Conservation (phyloP, 2,329 filamentous ascomycete species). For the Aspergillus carbonarius region DNA sequence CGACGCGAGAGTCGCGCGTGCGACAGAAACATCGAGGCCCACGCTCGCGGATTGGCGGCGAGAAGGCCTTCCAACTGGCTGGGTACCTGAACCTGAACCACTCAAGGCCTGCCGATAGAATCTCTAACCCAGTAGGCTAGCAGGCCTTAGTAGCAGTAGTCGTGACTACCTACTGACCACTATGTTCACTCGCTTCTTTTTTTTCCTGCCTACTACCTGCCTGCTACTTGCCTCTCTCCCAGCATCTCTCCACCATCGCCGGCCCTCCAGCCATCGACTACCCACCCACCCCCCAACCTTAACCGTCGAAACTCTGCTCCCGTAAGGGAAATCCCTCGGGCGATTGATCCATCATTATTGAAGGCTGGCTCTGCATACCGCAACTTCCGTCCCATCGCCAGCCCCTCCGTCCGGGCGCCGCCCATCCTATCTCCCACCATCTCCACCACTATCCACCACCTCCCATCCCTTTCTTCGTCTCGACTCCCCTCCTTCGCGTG, state of each 20-base stretch:
- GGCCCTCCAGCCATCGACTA: constrained; percentile 7
- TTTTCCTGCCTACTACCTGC: not conserved
- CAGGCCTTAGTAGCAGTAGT: not conserved
- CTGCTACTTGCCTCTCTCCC: not conserved
- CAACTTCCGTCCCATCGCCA: constrained; percentile 24
- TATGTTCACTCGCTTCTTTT: constrained; percentile 13
- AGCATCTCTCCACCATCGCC: not conserved
- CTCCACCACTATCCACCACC: not conserved
- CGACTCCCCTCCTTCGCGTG: constrained; percentile 20
- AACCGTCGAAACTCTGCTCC: constrained; percentile 10
- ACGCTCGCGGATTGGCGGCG: constrained; percentile 15
- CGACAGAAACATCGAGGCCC: constrained; percentile 21
- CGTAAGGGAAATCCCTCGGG: constrained; percentile 23
- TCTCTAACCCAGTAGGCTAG: not conserved
- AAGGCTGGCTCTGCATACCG: constrained; percentile 25
- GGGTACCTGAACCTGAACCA: constrained; percentile 6
- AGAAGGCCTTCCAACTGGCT: constrained; percentile 7
- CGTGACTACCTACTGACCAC: constrained; percentile 4
- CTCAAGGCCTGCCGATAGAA: not conserved
- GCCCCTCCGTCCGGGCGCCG: constrained; percentile 9
- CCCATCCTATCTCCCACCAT: constrained; percentile 4
- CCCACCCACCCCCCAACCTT: constrained; percentile 3
- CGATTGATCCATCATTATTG: constrained; percentile 18
- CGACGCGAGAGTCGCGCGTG: constrained; percentile 30
- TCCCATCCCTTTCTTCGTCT: constrained; percentile 21